A percentile compares a stretch with the other conserved stretches of the same genome.
phyloP scores from a whole-genome alignment of 306 rosid genomes.

The Parietaria judaica region DNA sequence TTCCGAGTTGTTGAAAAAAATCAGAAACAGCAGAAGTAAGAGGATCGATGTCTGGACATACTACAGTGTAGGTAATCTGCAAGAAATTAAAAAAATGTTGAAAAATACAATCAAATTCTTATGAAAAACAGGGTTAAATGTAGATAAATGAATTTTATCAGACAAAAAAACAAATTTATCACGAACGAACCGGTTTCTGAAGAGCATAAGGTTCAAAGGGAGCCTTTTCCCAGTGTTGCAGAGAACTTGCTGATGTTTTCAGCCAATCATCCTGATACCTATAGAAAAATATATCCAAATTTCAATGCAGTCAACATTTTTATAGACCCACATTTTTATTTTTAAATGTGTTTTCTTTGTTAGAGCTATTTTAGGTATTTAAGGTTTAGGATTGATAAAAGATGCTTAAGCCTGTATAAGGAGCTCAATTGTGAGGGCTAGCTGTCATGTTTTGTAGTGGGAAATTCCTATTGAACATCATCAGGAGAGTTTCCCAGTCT shows the following conservation, averaged over 20 bases:
- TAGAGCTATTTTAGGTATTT: too few relatives aligned
- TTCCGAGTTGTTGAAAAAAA: constrained; percentile 95
- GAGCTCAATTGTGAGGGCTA: too few relatives aligned
- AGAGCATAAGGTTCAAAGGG: constrained; percentile 94
- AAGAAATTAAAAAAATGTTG: constrained; percentile 28
- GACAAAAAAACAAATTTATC: constrained; percentile 15
- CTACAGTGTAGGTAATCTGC: constrained; percentile 73
- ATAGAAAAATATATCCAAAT: constrained; percentile 3
- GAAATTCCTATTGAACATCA: not conserved
- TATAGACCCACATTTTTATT: too few relatives aligned
- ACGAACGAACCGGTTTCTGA: constrained; percentile 72
- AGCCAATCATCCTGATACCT: constrained; percentile 99
- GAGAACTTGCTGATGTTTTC: constrained; percentile 71
- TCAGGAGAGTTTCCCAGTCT: too few relatives aligned
- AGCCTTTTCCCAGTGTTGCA: constrained; percentile 95
- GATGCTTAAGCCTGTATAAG: too few relatives aligned
- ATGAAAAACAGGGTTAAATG: constrained; percentile 8
- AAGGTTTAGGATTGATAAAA: too few relatives aligned
- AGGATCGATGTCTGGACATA: constrained; percentile 97
- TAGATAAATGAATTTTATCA: not conserved
- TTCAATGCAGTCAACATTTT: too few relatives aligned
- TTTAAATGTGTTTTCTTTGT: too few relatives aligned
- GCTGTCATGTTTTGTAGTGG: too few relatives aligned
- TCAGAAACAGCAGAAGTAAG: constrained; percentile 88
- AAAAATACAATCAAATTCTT: constrained; percentile 15